Evolutionary conservation across 1,284 basidiomycete species (phyloP), one percentile per base, ranked within the genome.

Genomic region (Cutaneotrichosporon sp.): DNA sequence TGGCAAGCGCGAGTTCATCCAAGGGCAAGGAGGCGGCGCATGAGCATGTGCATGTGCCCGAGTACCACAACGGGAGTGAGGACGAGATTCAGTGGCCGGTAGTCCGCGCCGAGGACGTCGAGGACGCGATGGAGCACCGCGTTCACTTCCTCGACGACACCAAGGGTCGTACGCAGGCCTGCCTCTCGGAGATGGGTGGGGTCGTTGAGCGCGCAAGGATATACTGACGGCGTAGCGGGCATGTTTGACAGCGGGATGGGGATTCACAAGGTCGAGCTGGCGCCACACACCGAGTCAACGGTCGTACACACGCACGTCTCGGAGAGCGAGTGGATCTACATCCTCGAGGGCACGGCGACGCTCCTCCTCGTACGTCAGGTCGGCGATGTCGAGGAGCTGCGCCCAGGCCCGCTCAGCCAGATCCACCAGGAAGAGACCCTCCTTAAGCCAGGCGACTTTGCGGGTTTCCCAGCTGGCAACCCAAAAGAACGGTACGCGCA

Each of bases 281-380:
- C 46, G 12, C 54, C 65, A 1, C 37, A 60, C 18, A 49, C 49
- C 10, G 57, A 63, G 52, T 60, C 56, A n/a, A 62, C 60, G 13
- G 56, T 64, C 12, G 59, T 63, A 13, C 65, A 66, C 54, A 57
- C 61, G 39, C 65, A 66, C 52, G 53, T 63, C 5, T 23, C 52
- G 18, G 55, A 59, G 37, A 41, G 49, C 10, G 65, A 66, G 56
- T 66, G 65, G 65, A 15, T 66, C 13, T 66, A 66, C 56, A 49
- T 66, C 17, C 57, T 63, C 18, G 23, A 47, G 5, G 64, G 64
- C 15, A 10, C 15, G 7, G 62, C 47, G 10, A 51, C 41, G 14
- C 58, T 64, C 18, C 41, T 52, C 2, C 57, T 66, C 3, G 58
- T 46, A 0, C 49, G 51, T 15, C 34, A 20, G 7, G 12, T n/a